A percentile compares a stretch with the other conserved stretches of the same genome.
Conservation (phyloP, 2,329 filamentous ascomycete species). For the Phyllosticta capitalensis region DNA sequence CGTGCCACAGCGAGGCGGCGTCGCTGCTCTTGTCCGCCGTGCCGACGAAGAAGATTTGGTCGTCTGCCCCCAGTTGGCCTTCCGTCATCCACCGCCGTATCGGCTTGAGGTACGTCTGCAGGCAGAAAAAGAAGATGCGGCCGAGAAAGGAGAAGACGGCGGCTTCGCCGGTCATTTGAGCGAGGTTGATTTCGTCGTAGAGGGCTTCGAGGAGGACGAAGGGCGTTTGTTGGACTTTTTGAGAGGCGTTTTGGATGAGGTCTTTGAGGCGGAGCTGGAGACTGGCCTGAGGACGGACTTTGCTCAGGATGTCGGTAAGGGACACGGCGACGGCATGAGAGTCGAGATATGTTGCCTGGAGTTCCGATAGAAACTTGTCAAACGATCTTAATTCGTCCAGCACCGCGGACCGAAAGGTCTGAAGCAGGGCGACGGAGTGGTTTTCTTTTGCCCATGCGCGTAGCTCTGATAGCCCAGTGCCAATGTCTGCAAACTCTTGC, state of each 20-base stretch:
- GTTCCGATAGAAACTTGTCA: conserved; percentile 46
- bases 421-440: conserved; percentile 39
- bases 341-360: conserved; percentile 53
- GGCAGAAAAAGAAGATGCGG: conserved; percentile 67
- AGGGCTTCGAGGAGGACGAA: conserved; percentile 73
- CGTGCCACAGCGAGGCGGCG: conserved; percentile 62
- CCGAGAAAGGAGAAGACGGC: conserved; percentile 54
- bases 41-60: conserved; percentile 68
- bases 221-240: conserved; percentile 31
- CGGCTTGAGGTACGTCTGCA: conserved; percentile 71
- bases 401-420: conserved; percentile 61
- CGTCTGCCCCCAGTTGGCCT: conserved; percentile 56
- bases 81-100: conserved; percentile 78
- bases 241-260: conserved; percentile 39
- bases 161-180: conserved; percentile 60
- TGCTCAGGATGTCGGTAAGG: conserved; percentile 50
- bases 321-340: conserved; percentile 54
- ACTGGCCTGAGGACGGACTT: conserved; percentile 45
- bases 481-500: conserved; percentile 39
- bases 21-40: conserved; percentile 49
- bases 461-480: conserved; percentile 38
- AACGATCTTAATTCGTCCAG: conserved; percentile 48
- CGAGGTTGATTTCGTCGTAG: conserved; percentile 58
- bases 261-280: conserved; percentile 52
- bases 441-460: conserved; percentile 37